Base-by-base conservation (phyloP, 805 yeast species). In the Danielia oregonensis region DNA sequence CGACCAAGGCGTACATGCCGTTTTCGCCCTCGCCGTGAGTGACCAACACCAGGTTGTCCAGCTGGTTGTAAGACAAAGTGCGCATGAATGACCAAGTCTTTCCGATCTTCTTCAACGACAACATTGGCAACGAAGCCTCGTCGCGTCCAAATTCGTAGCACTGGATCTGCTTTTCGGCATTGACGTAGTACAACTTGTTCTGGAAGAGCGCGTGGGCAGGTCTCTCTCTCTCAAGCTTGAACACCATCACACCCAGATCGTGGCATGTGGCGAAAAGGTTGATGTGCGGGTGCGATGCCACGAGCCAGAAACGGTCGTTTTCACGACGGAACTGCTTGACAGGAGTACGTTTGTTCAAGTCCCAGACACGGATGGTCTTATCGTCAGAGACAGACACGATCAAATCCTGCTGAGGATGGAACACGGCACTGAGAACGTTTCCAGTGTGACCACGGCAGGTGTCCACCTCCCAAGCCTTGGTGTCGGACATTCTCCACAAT, bases 401-500 rank as follows among this genome's bases (percentile, higher is more conserved):
- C 55, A 91, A 69, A 51, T 93, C 96, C 62, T 87, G 93, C 44
- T 80, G 79, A 26, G 97, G 97, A 59, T 93, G 96, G 76, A 94
- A 94, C 33, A 85, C 68, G 24, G 86, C 88, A 60, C 93, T 72
- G 33, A 88, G 79, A 33, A 93, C 96, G 58, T 86, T 88, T 55
- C 89, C 89, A 18, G 96, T 86, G 63, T 93, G 99, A 37, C 98
- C 98, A 55, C 98, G 79, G 63, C 97, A 91, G 17, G 97, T 86
- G 59, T 93, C 99, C 40, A 94, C 95, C 62, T 94, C 98, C 97
- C 97, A 93, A 16, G 98, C 98, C 64, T 89, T 87, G 24, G 95
- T 80, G 48, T 93, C 96, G 53, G 88, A 81, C 96, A 88, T 87
- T 65, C 97, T 78, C 98, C 98, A 93, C 46, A 94, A 70, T 62